Conservation (phyloP, 2,329 filamentous ascomycete species). For the Dactylellina parvicollis region DNA sequence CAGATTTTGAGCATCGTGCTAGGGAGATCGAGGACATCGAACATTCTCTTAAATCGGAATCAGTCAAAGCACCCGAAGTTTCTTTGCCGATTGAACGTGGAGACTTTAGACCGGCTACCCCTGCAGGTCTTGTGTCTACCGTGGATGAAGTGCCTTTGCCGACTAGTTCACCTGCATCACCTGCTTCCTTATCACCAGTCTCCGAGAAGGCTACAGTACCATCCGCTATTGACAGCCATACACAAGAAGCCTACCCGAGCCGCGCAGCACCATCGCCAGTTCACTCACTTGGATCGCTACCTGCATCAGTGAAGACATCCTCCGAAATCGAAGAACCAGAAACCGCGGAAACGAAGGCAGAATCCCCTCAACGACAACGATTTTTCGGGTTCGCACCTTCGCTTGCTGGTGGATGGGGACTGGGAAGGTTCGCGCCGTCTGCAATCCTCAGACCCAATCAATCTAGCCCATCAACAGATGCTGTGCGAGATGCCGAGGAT, state of each 20-base stretch:
- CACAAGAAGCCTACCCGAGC: neutral
- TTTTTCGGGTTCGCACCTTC: conserved; percentile 34
- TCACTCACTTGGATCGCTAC: neutral
- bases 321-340: neutral
- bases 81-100: conserved; percentile 9
- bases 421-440: conserved; percentile 28
- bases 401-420: conserved; percentile 29
- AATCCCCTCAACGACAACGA: conserved; percentile 2
- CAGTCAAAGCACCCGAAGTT: conserved; percentile 16
- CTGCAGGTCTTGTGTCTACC: neutral
- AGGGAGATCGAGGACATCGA: neutral
- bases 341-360: neutral
- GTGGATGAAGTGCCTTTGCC: conserved; percentile 31
- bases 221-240: neutral
- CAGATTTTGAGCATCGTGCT: neutral
- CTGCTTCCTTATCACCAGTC: conserved; percentile 1
- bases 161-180: conserved; percentile 27
- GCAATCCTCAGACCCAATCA: conserved; percentile 19
- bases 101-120: neutral
- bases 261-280: neutral
- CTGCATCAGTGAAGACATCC: conserved; percentile 10
- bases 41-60: neutral
- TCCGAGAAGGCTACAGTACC: neutral
- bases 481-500: conserved; percentile 6
- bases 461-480: conserved; percentile 1